These are phyloP conservation scores for Anthracocystis setariae DNA, from an alignment of 1,284 basidiomycete species.

Conservation along the genomic window DNA sequence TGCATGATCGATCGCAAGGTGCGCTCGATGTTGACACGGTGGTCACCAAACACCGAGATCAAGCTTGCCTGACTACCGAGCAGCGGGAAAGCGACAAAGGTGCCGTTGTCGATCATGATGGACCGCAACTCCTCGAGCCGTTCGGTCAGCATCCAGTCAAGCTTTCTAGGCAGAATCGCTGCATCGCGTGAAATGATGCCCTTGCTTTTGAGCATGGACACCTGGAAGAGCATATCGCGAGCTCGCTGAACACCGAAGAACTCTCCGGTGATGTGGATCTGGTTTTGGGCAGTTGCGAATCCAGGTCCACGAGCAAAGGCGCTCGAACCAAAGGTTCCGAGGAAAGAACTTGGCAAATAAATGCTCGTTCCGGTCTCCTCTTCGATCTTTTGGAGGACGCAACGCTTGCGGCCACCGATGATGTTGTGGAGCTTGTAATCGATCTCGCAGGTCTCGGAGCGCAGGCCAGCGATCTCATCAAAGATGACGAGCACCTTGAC, in stretches of 20 bases:
- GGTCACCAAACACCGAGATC: constrained; percentile 93
- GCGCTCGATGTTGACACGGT: constrained; percentile 91
- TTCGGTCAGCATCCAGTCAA: constrained; percentile 97
- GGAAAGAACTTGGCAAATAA: constrained; percentile 89
- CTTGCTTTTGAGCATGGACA: constrained; percentile 89
- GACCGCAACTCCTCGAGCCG: constrained; percentile 87
- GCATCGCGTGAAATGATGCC: constrained; percentile 90
- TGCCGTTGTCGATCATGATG: constrained; percentile 95
- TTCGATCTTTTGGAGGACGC: constrained; percentile 87
- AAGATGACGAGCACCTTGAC: constrained; percentile 90
- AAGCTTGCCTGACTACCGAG: constrained; percentile 89
- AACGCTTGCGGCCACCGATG: constrained; percentile 88
- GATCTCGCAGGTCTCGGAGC: constrained; percentile 89
- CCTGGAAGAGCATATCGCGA: constrained; percentile 90
- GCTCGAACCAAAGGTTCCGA: constrained; percentile 75
- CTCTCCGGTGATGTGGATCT: constrained; percentile 96
- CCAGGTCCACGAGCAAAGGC: constrained; percentile 69
- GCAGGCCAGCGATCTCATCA: constrained; percentile 78
- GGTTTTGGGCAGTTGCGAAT: constrained; percentile 73
- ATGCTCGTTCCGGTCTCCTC: constrained; percentile 98
- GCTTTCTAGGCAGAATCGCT: constrained; percentile 90
- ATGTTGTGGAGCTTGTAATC: constrained; percentile 94
- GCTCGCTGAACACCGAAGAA: constrained; percentile 96
- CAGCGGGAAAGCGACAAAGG: constrained; percentile 91
- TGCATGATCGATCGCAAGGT: constrained; percentile 96